Evolutionary conservation across 176 grass and related monocot genomes (phyloP), one percentile per base, ranked within the genome.

Genomic region (Ampelocalamus luodianensis): DNA sequence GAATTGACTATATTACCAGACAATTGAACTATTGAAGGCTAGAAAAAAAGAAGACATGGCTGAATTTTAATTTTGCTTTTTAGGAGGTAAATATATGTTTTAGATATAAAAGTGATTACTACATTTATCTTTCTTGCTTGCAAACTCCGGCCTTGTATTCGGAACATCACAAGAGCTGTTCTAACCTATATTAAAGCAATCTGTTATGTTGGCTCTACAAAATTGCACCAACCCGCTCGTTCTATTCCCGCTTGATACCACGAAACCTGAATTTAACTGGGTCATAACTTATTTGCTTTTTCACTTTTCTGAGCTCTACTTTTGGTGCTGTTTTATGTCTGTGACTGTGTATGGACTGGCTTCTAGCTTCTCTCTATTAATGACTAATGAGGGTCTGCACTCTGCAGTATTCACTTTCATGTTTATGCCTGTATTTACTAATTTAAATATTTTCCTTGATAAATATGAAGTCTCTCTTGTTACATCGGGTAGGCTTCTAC

Each of bases 51-150:
- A 11, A 60, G 34, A 64, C 26, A 12, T 71, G 60, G 5, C 5
- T 65, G 42, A 10, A 65, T 20, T 65, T 22, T 29, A 56, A 13
- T 46, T 48, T 46, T 79, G 42, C 59, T 22, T 64, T 79, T 26
- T 79, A 11, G 5, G 59, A 15, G 59, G 44, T 50, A 15, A 23
- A 39, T 32, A 43, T 34, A 38, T 62, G 26, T 14, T 65, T 40
- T 65, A 34, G n/a, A 42, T 22, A 14, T 77, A 44, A 29, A 50
- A 63, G 29, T 32, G 22, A 70, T 42, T 49, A 14, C 29, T 77
- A 51, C 15, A 24, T 62, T 64, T 10, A 64, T 32, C 65, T 88
- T 83, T 78, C 49, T 72, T 77, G n/a, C 78, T 78, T 77, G 54
- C 36, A 78, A 50, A 48, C 46, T 49, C 40, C n/a, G 40, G 26